Conservation (phyloP, 1,284 basidiomycete species). For the Ustilago crameri region DNA sequence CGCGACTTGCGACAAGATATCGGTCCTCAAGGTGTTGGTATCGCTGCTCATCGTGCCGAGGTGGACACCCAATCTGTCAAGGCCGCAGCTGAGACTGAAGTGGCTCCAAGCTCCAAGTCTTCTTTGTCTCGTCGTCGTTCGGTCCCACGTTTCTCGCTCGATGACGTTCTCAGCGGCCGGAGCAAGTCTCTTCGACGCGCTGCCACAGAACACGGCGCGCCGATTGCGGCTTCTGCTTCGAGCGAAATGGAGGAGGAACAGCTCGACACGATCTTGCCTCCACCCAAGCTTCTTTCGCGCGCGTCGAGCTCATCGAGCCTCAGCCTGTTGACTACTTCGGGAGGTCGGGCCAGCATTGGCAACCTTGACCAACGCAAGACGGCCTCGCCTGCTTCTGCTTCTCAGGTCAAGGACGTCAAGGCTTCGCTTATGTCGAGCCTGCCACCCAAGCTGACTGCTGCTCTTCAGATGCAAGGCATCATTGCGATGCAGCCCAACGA, state of each 20-base stretch:
- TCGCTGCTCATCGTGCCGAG: slow-evolving; percentile 20
- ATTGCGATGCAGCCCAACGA: slow-evolving; percentile 29
- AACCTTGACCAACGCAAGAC: slow-evolving; percentile 16
- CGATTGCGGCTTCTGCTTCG: slow-evolving; percentile 13
- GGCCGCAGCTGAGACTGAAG: not conserved
- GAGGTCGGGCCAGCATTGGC: slow-evolving; percentile 53
- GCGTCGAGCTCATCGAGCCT: slow-evolving; percentile 50
- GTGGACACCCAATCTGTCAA: slow-evolving; percentile 7
- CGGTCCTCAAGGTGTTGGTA: slow-evolving; percentile 33
- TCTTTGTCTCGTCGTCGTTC: slow-evolving; percentile 39
- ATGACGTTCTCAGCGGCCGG: slow-evolving; percentile 40
- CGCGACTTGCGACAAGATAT: slow-evolving; percentile 35
- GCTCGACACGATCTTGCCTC: slow-evolving; percentile 46
- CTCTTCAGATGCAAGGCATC: slow-evolving; percentile 50
- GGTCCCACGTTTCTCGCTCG: slow-evolving; percentile 37
- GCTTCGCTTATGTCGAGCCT: slow-evolving; percentile 33
- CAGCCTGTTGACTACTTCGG: slow-evolving; percentile 48
- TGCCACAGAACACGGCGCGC: slow-evolving; percentile 25
- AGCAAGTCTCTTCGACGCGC: slow-evolving; percentile 34
- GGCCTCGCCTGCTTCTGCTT: slow-evolving; percentile 11
- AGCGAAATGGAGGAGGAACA: slow-evolving; percentile 38
- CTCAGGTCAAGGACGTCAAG: slow-evolving; percentile 6
- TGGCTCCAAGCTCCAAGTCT: slow-evolving; percentile 16
- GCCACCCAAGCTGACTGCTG: slow-evolving; percentile 39
- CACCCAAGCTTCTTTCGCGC: slow-evolving; percentile 42